Base-by-base conservation (phyloP, 2,329 filamentous ascomycete genomes). In the Fusarium acutatum region DNA sequence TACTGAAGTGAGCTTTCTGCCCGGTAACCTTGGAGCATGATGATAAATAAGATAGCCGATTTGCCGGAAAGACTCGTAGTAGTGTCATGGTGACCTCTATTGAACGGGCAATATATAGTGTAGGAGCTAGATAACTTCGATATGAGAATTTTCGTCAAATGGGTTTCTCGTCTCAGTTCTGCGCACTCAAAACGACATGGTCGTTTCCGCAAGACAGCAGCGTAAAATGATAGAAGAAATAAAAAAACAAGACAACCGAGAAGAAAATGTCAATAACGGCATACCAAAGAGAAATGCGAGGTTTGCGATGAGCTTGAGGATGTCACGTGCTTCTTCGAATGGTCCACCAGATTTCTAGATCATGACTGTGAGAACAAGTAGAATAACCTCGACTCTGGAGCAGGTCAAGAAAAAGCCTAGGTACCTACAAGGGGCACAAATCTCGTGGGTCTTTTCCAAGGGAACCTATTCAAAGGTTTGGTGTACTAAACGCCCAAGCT, bases 321-420 rank as follows among this genome's bases (percentile, higher is more conserved):
- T 22, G 54, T 72, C 70, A 72, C 69, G 70, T 72, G 70, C 14
- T 52, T 20, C 13, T 44, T 49, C 38, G 12, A 34, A n/a, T 57
- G 69, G 61, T 73, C 70, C 70, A 72, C 70, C 40, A 60, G 41
- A 49, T 40, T 38, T 18, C 22, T 43, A 40, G 34, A 54, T 40
- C 34, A 34, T 56, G 53, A 22, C 38, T 37, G 43, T 49, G 50
- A 47, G 32, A 44, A 62, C 44, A 28, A n/a, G 24, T n/a, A 30
- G 34, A 49, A 26, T 43, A 38, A 28, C 34, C 10, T 26, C 43
- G 37, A 50, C 41, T 62, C 9, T 15, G 26, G 24, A 49, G 30
- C 20, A 34, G 32, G 30, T 24, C 35, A 49, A 35, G 50, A 10
- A 56, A 40, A 54, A 56, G 20, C 18, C 15, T 28, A 20, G n/a